Evolutionary conservation across 2,329 filamentous ascomycete species (phyloP), one percentile per base, ranked within the genome.

Genomic region (Endoconidiophora laricicola): DNA sequence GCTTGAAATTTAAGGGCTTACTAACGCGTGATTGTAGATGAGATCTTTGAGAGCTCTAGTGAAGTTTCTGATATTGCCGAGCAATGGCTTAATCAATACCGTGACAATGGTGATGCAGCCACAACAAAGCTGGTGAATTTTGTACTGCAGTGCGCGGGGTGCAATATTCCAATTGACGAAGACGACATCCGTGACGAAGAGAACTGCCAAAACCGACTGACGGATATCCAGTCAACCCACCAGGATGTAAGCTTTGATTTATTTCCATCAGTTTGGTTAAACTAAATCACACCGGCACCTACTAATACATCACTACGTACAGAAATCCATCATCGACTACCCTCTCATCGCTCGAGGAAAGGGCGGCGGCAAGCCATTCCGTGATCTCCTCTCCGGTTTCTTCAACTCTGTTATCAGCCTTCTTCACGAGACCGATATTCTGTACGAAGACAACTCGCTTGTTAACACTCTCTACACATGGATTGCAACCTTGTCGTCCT

Each of bases 131-230:
- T 83, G 49, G 72, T 83, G 57, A 83, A 82, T 63, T 80, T 78
- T 56, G 72, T 82, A 36, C 64, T 83, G 37, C 73, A 76, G 58
- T 75, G 84, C 55, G 79, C 88, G 16, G 91, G 91, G 26, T 94
- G 88, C 62, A 78, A 86, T 49, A 71, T 85, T 49, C 75, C 83
- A 56, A 77, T 98, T 49, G 83, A 81, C 7, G 74, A 77, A 38
- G 80, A 91, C 60, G 87, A 96, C 61, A 85, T 95, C 55, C 79
- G 81, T 56, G 90, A 98, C 61, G 79, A 86, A 6, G 91, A 98
- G 61, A 87, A 91, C 60, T 85, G 82, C 44, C 78, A 84, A 16
- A 80, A 79, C 59, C 80, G 79, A 60, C 69, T 98, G 43, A 71
- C 74, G 20, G 88, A 96, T 58, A 71, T 98, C n/a, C 86, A 95